Base-by-base conservation (phyloP, 164 flowering plant genomes). In the Berberis thunbergii region DNA sequence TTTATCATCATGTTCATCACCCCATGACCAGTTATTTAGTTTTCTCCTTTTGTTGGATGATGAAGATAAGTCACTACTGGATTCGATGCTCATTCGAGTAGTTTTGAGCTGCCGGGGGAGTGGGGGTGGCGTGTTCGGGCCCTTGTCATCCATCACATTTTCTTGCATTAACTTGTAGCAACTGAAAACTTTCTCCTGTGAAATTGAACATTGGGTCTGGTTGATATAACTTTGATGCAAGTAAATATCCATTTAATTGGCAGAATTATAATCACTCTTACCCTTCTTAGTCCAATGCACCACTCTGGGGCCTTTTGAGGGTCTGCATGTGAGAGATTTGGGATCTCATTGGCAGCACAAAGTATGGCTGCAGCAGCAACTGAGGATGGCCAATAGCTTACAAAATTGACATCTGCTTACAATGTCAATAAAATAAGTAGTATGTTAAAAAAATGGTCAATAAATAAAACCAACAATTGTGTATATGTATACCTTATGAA, bases 321-420 rank as follows among this genome's bases (percentile, higher is more conserved):
- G 63, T 76, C 76, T 11, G 73, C 71, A 54, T 75, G 66, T 10
- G 87, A 76, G 61, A 88, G 70, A 60, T 72, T 74, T 13, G 96
- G 88, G 44, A 81, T 72, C 52, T 81, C 89, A 61, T 76, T 77
- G 41, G 91, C 83, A 40, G 91, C 96, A 65, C 81, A 84, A 4
- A 89, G 83, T 45, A 86, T 75, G 8, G 91, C 83, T 6, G 96
- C 86, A 8, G 94, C 96, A 42, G 97, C 97, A 43, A 86, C 80
- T 75, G 87, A 77, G 5, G 98, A 93, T 57, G 98, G 97, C 79
- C 84, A 45, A 60, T 79, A 83, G 63, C 81, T 85, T 43, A 86
- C 64, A 71, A 93, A 81, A 63, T 82, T 83, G 48, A 78, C 71
- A 70, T 83, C 98, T 92, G 50, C 26, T 26, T 26, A 26, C 26